Percentiles rank a stretch among this genome's conserved stretches.
These are phyloP conservation scores for Bondarzewia mesenterica DNA, from an alignment of 1,284 basidiomycete species.

Conservation along the genomic window DNA sequence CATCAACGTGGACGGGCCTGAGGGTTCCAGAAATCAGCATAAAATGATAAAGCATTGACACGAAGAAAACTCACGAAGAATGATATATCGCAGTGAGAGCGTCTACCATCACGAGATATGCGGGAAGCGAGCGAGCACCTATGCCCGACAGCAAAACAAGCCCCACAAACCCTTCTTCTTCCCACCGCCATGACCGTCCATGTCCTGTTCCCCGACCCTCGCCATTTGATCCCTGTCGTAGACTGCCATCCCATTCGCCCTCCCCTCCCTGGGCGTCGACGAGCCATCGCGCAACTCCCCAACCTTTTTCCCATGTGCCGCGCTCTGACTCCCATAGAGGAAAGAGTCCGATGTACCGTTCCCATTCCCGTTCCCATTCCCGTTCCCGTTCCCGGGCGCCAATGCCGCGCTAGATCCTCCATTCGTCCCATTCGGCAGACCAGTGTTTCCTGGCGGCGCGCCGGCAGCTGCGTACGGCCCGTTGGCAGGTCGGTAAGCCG, in stretches of 20 bases:
- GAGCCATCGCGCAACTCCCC: conserved; percentile 3
- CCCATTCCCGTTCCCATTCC: conserved; percentile 29
- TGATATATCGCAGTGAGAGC: not conserved
- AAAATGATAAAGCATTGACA: not conserved
- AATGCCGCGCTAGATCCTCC: conserved; percentile 22
- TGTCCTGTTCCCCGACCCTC: conserved; percentile 36
- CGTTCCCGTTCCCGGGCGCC: conserved; percentile 21
- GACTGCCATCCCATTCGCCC: conserved; percentile 42
- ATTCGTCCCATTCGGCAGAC: conserved; percentile 13
- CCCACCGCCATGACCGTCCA: conserved; percentile 35
- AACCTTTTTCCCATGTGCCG: conserved; percentile 7
- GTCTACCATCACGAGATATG: not conserved
- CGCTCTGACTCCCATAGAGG: conserved; percentile 9
- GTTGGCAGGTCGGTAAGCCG: conserved; percentile 36
- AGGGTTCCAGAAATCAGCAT: not conserved
- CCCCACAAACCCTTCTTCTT: conserved; percentile 34
- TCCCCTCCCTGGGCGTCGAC: conserved; percentile 32
- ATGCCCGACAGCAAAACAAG: conserved; percentile 40
- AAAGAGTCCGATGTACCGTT: conserved; percentile 18
- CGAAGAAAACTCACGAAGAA: not conserved
- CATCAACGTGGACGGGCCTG: conserved; percentile 1
- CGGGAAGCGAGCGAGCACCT: not conserved
- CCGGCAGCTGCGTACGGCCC: conserved; percentile 53
- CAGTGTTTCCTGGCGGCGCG: conserved; percentile 29
- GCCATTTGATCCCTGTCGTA: conserved; percentile 52